Base-by-base conservation (phyloP, 305 asterid species). In the Fraxinus sp. region DNA sequence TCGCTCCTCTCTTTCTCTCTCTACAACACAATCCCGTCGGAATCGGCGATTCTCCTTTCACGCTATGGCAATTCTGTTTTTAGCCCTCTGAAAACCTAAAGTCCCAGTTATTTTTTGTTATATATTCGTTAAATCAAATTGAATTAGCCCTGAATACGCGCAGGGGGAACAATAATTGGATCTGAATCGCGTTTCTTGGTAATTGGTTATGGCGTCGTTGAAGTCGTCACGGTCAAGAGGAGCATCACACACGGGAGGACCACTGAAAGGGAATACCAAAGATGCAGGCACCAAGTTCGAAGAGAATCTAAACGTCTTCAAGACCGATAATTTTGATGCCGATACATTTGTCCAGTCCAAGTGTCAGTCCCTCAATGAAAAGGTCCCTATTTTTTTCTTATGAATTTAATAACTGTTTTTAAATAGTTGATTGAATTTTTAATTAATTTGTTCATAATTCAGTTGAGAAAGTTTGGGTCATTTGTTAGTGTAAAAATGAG, bases 251-350 rank as follows among this genome's bases (percentile, higher is more conserved):
- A 52, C 89, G 81, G 92, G 90, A 76, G 90, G 87, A 82, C 80
- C 92, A 77, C 90, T 84, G 1, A 91, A 90, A 86, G 92, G 86
- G n/a, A 86, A 73, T 84, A 87, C 13, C 88, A 92, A 89, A 84
- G 99, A 91, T 55, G 91, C 81, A 62, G 97, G 92, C 57, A 85
- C 87, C 77, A 96, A 93, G 86, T 89, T 94, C 76, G 98, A 96
- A 89, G 98, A 96, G 36, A 93, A 94, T 91, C 98, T 96, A 86
- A 91, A 90, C 86, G 92, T 92, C 83, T 96, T 96, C 92, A 94
- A 95, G 88, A 88, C 99, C 87, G 98, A 94, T 88, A 87, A 79
- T 83, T 96, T 92, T 89, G 97, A 96, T 83, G 98, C 98, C 84
- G 99, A 96, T 90, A 84, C 86, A 71, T 96, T 73, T 86, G 92